Base-by-base conservation (phyloP, 805 yeast genomes). In the Candida peoriensis region DNA sequence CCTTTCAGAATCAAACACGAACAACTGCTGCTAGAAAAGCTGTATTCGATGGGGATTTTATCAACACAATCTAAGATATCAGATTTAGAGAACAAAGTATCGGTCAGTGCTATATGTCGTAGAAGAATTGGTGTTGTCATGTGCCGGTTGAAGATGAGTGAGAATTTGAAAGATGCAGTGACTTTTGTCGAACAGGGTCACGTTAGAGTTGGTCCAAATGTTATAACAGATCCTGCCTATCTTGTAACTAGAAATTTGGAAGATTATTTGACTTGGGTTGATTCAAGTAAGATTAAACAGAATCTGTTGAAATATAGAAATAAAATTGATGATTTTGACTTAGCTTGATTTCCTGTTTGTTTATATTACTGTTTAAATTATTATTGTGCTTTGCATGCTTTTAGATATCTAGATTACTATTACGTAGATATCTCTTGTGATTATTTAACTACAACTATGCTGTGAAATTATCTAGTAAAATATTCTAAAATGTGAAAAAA, bases 261-360 rank as follows among this genome's bases (percentile, higher is more conserved):
- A 57, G 99, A 93, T 59, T 93, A 87, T 59, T 70, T 93, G 48
- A 93, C 98, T 4, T 93, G 99, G 99, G 93, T 85, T n/a, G 97
- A 93, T 53, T 74, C 80, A 27, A 81, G 95, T 47, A 94, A 93
- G 80, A 89, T 94, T 61, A 89, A 84, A 70, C 74, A 82, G 52
- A 87, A 86, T 47, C 76, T 90, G 39, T 77, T 89, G 63, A 83
- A 83, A 63, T 93, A 83, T 68, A 82, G 85, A 63, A 89, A 90
- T 58, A 66, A 69, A 52, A 66, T 75, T 42, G 82, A 76, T 55
- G 81, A 76, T 55, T 76, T 67, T 49, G 76, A 70, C 36, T 61
- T 70, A 39, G 64, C 72, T 32, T 70, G 46, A 41, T 18, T 22
- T 15, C 9, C 10, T 17, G 3, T 13, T 11, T n/a, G 8, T 19